These are phyloP conservation scores for Samsoniella hepiali DNA, from an alignment of 2,329 filamentous ascomycete species.

Conservation along the genomic window DNA sequence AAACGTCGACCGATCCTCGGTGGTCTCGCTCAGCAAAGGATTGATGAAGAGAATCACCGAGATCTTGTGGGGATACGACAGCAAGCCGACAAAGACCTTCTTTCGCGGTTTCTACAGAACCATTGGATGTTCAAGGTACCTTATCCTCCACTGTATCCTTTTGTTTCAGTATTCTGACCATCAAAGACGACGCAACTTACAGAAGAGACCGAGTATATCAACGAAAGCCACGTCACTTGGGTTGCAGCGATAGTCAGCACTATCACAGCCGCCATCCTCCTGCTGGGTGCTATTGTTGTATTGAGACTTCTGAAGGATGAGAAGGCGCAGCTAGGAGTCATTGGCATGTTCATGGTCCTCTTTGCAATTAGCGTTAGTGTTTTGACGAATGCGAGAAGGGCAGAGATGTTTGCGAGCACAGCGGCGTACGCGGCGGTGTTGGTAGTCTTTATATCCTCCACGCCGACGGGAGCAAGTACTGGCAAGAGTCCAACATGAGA, in stretches of 20 bases:
- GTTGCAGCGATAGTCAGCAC: background rate
- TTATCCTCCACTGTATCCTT: background rate
- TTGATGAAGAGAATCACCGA: background rate
- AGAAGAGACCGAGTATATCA: background rate
- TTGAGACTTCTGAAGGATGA: background rate
- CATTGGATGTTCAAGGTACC: slow-evolving; percentile 19
- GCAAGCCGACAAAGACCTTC: slow-evolving; percentile 13
- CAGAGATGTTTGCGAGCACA: slow-evolving; percentile 15
- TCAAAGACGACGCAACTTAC: background rate
- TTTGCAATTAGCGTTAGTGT: slow-evolving; percentile 21
- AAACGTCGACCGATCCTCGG: background rate
- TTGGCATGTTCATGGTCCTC: slow-evolving; percentile 20
- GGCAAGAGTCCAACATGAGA: background rate
- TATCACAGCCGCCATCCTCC: background rate
- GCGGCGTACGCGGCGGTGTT: slow-evolving; percentile 4
- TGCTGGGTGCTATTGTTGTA: background rate
- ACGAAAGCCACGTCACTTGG: background rate
- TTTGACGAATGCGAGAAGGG: slow-evolving; percentile 21
- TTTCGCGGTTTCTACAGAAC: slow-evolving; percentile 11
- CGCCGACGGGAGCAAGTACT: background rate
- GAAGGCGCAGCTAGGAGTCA: slow-evolving; percentile 19
- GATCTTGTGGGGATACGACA: slow-evolving; percentile 17
- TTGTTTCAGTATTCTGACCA: background rate
- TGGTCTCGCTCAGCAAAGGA: background rate
- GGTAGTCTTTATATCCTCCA: background rate